A percentile compares a stretch with the other conserved stretches of the same genome.
Evolutionary conservation across 2,329 filamentous ascomycete species (phyloP).

Genomic region (Microthyrium microscopicum): DNA sequence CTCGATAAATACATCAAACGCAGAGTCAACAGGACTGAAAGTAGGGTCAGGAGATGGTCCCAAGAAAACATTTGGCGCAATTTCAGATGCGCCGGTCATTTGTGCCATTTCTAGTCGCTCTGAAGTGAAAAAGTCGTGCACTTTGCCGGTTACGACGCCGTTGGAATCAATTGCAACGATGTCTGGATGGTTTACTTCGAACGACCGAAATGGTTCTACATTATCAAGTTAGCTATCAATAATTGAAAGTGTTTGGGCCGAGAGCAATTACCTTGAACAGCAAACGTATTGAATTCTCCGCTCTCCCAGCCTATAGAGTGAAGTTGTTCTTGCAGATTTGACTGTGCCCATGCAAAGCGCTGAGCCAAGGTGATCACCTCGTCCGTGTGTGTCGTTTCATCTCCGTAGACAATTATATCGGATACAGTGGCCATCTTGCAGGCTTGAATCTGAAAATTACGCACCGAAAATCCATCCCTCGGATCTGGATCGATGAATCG

Average conservation of each 20-base stretch:
- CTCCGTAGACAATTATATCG: constrained; percentile 84
- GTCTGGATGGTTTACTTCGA: constrained; percentile 53
- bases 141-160: constrained; percentile 56
- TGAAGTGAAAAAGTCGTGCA: constrained; percentile 77
- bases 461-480: constrained; percentile 77
- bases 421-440: constrained; percentile 77
- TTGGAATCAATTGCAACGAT: constrained; percentile 22
- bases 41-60: constrained; percentile 64
- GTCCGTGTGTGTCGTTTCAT: constrained; percentile 43
- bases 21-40: constrained; percentile 18
- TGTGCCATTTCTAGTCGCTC: constrained; percentile 83
- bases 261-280: constrained; percentile 39
- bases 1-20: constrained; percentile 77
- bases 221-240: constrained; percentile 22
- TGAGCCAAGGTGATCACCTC: constrained; percentile 49
- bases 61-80: constrained; percentile 76
- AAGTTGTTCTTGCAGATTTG: constrained; percentile 52
- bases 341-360: constrained; percentile 58
- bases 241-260: constrained; percentile 12
- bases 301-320: constrained; percentile 34
- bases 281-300: constrained; percentile 71
- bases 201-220: constrained; percentile 43
- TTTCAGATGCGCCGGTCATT: constrained; percentile 83
- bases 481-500: constrained; percentile 71
- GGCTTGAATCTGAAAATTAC: constrained; percentile 93